phyloP scores from a whole-genome alignment of 129 eudicot genomes.

The Centaurea solstitialis region DNA sequence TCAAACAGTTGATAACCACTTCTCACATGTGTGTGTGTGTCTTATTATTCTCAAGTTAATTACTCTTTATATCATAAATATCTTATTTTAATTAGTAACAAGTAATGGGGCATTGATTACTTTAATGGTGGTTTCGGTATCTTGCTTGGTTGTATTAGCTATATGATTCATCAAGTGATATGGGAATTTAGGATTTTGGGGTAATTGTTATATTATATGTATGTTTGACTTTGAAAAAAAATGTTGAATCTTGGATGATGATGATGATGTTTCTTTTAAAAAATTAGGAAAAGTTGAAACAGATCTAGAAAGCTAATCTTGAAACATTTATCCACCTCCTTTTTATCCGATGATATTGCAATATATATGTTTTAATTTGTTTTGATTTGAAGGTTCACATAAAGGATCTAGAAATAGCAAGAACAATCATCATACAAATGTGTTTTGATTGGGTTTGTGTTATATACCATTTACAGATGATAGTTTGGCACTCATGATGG shows the following conservation, averaged over 20 bases:
- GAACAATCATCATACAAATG: not conserved
- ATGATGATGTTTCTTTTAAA: not conserved
- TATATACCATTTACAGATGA: slow-evolving; percentile 58
- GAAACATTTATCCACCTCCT: not conserved
- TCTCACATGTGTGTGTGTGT: too few species aligned
- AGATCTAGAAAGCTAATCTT: not conserved
- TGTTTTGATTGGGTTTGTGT: not conserved
- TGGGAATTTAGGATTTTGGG: not conserved
- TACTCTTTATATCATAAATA: too few species aligned
- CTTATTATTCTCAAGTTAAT: too few species aligned
- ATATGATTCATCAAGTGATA: not conserved
- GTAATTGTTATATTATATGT: not conserved
- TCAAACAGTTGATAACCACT: too few species aligned
- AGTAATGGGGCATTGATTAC: not conserved
- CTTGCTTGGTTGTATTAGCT: not conserved
- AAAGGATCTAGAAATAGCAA: not conserved
- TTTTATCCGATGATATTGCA: not conserved
- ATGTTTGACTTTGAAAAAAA: not conserved
- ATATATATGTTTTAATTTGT: not conserved
- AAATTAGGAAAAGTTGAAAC: not conserved
- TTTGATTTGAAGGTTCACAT: not conserved
- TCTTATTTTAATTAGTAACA: not conserved
- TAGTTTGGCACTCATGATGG: slow-evolving; percentile 90
- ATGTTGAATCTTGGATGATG: not conserved
- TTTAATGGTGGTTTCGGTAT: not conserved